Conservation (phyloP, 305 asterid genomes). For the Solanum hybrid region DNA sequence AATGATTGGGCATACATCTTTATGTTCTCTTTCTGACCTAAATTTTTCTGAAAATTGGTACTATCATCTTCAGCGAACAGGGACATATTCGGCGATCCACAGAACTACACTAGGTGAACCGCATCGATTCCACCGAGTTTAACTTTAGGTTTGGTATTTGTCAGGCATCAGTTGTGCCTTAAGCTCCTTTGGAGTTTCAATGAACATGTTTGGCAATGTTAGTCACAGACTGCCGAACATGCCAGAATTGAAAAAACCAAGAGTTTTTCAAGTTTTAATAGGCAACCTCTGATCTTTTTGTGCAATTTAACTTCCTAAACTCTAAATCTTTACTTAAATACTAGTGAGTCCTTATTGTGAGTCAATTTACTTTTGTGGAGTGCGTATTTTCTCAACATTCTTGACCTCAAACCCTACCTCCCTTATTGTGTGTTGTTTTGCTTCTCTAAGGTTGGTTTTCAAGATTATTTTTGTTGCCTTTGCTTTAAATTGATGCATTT, state of each 20-base stretch:
- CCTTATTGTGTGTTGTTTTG: too few relatives aligned
- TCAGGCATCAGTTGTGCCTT: neutral
- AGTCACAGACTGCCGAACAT: neutral
- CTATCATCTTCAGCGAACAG: too few relatives aligned
- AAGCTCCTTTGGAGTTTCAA: neutral
- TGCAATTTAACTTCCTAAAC: neutral
- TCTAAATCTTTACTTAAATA: neutral
- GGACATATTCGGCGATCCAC: neutral
- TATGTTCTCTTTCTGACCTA: neutral
- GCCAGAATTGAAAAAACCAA: neutral
- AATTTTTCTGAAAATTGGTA: neutral
- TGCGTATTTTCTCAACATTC: neutral
- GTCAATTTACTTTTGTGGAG: neutral
- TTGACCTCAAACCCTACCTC: neutral
- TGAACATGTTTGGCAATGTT: neutral
- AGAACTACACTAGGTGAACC: neutral
- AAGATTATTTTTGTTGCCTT: neutral
- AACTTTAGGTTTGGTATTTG: neutral
- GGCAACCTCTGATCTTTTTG: neutral
- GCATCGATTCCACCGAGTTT: neutral
- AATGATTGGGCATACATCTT: too few relatives aligned
- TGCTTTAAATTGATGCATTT: neutral
- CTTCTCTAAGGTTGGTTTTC: neutral
- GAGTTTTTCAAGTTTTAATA: neutral
- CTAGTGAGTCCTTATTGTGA: neutral